Base-by-base conservation (phyloP, 2,329 filamentous ascomycete species). In the Alternaria infectoria region DNA sequence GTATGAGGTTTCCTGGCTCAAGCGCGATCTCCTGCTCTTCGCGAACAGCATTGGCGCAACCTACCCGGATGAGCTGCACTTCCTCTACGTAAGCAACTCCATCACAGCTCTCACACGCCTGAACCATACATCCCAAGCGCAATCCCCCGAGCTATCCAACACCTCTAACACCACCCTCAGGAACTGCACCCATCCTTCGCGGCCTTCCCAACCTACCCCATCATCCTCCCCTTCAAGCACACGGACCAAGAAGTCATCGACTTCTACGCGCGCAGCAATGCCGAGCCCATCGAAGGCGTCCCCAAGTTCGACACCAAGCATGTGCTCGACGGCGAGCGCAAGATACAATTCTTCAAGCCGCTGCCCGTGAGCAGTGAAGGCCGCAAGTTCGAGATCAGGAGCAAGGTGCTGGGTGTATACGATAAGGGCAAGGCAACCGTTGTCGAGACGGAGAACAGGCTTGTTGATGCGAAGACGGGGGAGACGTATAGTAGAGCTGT, bases 361-460 rank as follows among this genome's bases (percentile, higher is more conserved):
- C 85, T 97, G 5, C 93, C 93, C 12, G 81, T 89, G 1, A 87
- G 87, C 7, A 93, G 90, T 43, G 89, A 85, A 11, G 93, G 92
- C 64, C 85, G 85, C 68, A 88, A 87, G 67, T 96, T 96, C 79
- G 91, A 96, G 84, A 82, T 92, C 66, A 87, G 91, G 71, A 89
- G 86, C 74, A 93, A 91, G 77, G 91, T 96, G 23, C 80, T 96
- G 19, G 93, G 93, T 54, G 91, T 96, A 40, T 96, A 96, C 80
- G 93, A 97, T 83, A 97, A 96, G 85, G 93, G 93, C 73, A 91
- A 92, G 70, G 88, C 92, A 61, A 91, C 90, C 10, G 93, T 97
- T 2, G 85, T 96, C 43, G 93, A 96, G 81, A 91, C 89, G 5
- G 91, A 96, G 84, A 87, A 89, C 66, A 85, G 91, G 59, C 86